These are phyloP conservation scores for Polychytrium aggregatum DNA, from an alignment of 192 early-diverging fungal species.

Conservation along the genomic window DNA sequence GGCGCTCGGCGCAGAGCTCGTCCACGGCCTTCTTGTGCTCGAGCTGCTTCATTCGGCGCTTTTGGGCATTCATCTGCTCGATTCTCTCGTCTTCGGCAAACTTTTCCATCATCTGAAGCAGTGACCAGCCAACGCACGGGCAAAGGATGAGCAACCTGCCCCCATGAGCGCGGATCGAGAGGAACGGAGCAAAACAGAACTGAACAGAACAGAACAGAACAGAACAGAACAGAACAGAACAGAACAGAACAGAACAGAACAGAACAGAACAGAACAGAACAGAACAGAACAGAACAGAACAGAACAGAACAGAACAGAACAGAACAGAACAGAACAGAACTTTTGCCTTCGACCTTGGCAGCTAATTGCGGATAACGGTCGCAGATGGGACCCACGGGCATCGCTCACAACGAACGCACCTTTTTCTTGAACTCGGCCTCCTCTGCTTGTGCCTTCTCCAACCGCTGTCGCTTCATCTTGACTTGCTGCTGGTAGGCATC, in stretches of 20 bases:
- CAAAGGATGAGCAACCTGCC: no score
- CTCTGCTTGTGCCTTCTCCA: conserved; percentile 27
- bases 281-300: no score
- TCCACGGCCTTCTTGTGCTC: conserved; percentile 49
- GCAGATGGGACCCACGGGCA: not conserved
- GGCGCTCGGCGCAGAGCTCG: conserved; percentile 38
- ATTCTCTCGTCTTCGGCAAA: conserved; percentile 45
- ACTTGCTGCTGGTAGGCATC: conserved; percentile 45
- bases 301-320: no score
- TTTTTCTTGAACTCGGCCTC: conserved; percentile 36
- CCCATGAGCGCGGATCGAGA: no score
- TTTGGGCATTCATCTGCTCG: conserved; percentile 41
- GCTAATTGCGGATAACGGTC: no score
- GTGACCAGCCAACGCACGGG: not conserved
- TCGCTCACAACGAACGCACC: conserved; percentile 9
- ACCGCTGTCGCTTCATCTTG: conserved; percentile 27
- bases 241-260: no score
- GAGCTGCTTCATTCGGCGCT: conserved; percentile 43
- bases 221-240: no score
- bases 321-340: no score
- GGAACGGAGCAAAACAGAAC: not conserved
- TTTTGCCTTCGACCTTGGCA: no score
- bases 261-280: no score
- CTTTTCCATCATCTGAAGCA: conserved; percentile 39
- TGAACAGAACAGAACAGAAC: not conserved